Conservation (phyloP, 2,329 filamentous ascomycete genomes). For the Ilyonectria destructans region DNA sequence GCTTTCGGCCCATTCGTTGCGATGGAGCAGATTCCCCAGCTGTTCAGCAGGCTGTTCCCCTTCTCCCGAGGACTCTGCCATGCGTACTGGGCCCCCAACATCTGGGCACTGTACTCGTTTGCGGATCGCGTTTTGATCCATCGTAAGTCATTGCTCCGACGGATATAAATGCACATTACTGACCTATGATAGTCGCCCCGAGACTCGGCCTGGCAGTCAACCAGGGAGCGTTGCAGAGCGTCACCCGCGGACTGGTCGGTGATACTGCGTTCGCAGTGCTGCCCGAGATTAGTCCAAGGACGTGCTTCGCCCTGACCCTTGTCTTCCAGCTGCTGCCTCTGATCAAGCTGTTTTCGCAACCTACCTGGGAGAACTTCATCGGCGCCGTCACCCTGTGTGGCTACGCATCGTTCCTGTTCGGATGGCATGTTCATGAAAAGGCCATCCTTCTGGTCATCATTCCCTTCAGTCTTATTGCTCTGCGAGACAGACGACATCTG, state of each 20-base stretch:
- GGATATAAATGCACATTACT: constrained; percentile 6
- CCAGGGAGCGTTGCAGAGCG: constrained; percentile 83
- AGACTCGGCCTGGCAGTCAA: constrained; percentile 83
- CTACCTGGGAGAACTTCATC: constrained; percentile 91
- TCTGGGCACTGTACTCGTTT: constrained; percentile 98
- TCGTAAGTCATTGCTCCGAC: constrained; percentile 66
- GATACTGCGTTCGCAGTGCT: constrained; percentile 95
- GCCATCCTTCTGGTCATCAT: constrained; percentile 95
- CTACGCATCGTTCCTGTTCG: constrained; percentile 96
- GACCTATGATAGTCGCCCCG: constrained; percentile 77
- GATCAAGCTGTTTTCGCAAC: constrained; percentile 84
- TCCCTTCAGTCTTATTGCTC: constrained; percentile 92
- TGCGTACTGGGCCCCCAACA: constrained; percentile 98
- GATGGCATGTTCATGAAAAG: constrained; percentile 99
- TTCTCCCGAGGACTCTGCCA: constrained; percentile 96
- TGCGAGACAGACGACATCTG: constrained; percentile 91
- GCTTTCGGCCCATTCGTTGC: constrained; percentile 92
- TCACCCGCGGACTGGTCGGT: constrained; percentile 93
- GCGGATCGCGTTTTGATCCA: constrained; percentile 86
- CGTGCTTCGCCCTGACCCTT: constrained; percentile 88
- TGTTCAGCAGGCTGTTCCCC: constrained; percentile 89
- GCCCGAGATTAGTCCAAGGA: constrained; percentile 85
- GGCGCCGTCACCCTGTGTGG: constrained; percentile 93
- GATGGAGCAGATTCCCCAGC: constrained; percentile 87
- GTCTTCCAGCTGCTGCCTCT: constrained; percentile 86